A percentile compares a stretch with the other conserved stretches of the same genome.
phyloP scores from a whole-genome alignment of 1,139 yeast species.

The Eremothecium gossypii region DNA sequence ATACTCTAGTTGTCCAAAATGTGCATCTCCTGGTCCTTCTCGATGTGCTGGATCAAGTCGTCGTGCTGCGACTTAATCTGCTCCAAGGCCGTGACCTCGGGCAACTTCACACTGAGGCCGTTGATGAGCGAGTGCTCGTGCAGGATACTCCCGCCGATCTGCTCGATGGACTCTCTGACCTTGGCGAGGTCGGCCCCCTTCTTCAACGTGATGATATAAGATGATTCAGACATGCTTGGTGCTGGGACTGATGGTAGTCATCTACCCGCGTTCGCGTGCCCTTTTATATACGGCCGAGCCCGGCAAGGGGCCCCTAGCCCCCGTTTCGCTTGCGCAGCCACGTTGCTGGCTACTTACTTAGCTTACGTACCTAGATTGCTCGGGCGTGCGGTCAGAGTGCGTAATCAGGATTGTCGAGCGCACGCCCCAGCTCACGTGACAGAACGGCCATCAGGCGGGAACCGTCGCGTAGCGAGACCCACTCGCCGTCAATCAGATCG shows the following conservation, averaged over 20 bases:
- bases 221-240: too few species aligned
- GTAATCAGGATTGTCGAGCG: slow-evolving; percentile 19
- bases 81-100: slow-evolving; percentile 13
- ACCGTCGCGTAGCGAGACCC: slow-evolving; percentile 57
- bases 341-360: slow-evolving; percentile 2
- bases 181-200: slow-evolving; percentile 19
- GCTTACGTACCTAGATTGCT: too few species aligned
- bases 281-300: too few species aligned
- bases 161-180: slow-evolving; percentile 24
- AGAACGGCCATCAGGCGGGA: slow-evolving; percentile 40
- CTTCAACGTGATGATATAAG: slow-evolving; percentile 22
- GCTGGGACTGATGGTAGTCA: too few species aligned
- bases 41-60: slow-evolving; percentile 19
- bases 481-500: slow-evolving; percentile 47
- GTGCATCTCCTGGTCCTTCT: slow-evolving; percentile 23
- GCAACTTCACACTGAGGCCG: slow-evolving; percentile 40
- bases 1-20: background rate
- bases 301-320: too few species aligned
- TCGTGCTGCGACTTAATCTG: slow-evolving; percentile 16
- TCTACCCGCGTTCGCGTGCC: too few species aligned
- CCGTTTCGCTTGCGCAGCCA: background rate
- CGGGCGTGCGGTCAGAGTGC: background rate
- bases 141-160: slow-evolving; percentile 54
- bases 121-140: slow-evolving; percentile 60
- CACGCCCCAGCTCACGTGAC: slow-evolving; percentile 39